Conservation (phyloP, 148 eudicot species). For the Vaccinium macrocarpon region DNA sequence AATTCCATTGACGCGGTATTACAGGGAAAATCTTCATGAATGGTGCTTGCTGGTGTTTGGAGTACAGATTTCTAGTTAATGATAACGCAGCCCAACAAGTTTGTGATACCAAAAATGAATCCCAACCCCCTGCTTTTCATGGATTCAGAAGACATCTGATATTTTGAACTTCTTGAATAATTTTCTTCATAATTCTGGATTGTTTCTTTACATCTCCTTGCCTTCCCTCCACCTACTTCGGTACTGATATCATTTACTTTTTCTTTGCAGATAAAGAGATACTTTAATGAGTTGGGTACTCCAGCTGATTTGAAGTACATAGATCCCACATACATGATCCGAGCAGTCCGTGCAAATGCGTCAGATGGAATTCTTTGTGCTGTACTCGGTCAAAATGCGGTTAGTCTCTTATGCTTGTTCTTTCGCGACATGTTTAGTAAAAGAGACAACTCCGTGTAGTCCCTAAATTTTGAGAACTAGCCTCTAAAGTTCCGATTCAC, state of each 20-base stretch:
- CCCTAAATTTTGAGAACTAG: background rate
- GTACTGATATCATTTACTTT: background rate
- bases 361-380: conserved; percentile 97
- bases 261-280: conserved; percentile 57
- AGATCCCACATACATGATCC: conserved; percentile 97
- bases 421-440: background rate
- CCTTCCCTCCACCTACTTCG: conserved; percentile 1
- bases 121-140: background rate
- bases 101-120: background rate
- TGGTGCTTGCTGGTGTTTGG: background rate
- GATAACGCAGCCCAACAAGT: background rate
- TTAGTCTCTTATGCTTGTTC: conserved; percentile 31
- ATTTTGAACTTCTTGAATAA: background rate
- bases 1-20: background rate
- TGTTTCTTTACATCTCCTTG: background rate
- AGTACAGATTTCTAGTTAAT: background rate
- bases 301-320: conserved; percentile 95
- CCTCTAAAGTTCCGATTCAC: background rate
- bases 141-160: background rate
- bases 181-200: background rate
- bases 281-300: conserved; percentile 68
- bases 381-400: conserved; percentile 98
- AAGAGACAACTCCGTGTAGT: background rate
- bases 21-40: background rate
- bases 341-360: conserved; percentile 97